Evolutionary conservation across 2,329 filamentous ascomycete species (phyloP).

Genomic region (Botrytis fabae): DNA sequence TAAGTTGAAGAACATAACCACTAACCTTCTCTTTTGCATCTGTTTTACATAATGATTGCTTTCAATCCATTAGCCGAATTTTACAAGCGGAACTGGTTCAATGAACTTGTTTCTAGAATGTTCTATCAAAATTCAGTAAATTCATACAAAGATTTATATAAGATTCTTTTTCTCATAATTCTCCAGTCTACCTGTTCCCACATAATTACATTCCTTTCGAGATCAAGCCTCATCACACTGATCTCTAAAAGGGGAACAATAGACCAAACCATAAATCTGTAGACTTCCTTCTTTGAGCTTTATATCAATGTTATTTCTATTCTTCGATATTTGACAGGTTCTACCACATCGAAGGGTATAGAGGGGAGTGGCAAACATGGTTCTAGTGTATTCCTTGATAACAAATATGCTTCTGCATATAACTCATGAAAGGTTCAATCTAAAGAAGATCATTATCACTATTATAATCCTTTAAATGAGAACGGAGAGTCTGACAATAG

Average conservation of each 20-base stretch:
- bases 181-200: background rate
- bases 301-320: background rate
- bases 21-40: background rate
- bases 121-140: background rate
- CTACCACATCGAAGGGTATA: background rate
- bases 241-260: background rate
- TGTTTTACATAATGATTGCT: background rate
- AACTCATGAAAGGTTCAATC: background rate
- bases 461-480: too few relatives aligned
- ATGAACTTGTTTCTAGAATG: background rate
- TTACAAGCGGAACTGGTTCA: background rate
- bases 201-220: background rate
- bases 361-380: background rate
- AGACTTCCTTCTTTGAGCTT: background rate
- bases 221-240: background rate
- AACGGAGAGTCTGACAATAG: too few relatives aligned
- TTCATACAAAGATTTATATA: rapidly evolving
- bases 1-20: background rate
- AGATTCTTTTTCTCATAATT: background rate
- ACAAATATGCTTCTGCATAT: background rate
- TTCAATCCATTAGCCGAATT: background rate
- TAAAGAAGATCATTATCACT: too few relatives aligned
- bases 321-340: background rate
- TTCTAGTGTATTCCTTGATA: background rate
- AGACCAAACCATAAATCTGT: background rate